Evolutionary conservation across 257 asterid species (phyloP), one percentile per base, ranked within the genome.

Genomic region (Ilex asprella): DNA sequence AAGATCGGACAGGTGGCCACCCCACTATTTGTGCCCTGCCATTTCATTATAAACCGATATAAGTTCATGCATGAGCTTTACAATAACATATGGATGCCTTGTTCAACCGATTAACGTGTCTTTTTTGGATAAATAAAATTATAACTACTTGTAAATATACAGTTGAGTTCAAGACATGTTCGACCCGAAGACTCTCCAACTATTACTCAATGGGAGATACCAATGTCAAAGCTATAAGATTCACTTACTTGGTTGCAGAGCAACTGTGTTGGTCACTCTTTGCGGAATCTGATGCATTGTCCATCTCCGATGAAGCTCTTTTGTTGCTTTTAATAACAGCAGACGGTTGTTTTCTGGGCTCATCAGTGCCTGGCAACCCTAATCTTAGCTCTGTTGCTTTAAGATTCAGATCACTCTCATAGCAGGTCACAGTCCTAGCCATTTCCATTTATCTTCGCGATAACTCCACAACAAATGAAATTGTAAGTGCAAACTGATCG

Each of bases 1-100:
- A 86, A 2, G 87, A 80, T 54, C 93, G 29, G 49, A 92, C 97
- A 61, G 99, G 99, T n/a, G 99, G 99, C 99, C 99, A 89, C 1
- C 97, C 97, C 10, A 86, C 85, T 5, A 78, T 89, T 80, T 69
- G 91, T 57, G 79, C 75, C 76, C 89, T 83, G 76, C 31, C 63
- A 32, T 49, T 21, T 16, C 57, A 53, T 53, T 6, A 7, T 10
- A 4, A 16, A 35, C 8, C 0, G 5, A 35, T 35, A 35, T 35
- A 35, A 35, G 41, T 4, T 35, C 41, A 35, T 35, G 41, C 8
- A 35, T 35, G 8, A 35, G 7, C 41, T 3, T 3, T 35, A 35
- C 8, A 0, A 35, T 35, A 35, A 35, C 41, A 8, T 3, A 35
- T 35, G 27, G 27, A 35, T 35, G 8, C 8, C 41, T 3, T 35